phyloP scores from a whole-genome alignment of 2,329 filamentous ascomycete species.

The Coniochaeta hoffmannii region DNA sequence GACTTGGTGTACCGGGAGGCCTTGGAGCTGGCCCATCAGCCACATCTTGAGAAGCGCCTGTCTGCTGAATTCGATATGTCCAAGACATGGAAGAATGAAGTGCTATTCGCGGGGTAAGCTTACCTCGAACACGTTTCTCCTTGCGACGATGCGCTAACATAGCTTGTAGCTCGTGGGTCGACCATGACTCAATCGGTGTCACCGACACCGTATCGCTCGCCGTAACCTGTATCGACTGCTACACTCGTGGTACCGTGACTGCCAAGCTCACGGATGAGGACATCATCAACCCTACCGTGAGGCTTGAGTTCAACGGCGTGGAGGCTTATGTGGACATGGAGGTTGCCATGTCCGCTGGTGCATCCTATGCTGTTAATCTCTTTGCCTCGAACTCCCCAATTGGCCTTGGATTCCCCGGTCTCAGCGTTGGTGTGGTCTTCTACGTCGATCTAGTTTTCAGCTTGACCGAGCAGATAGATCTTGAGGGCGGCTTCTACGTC shows the following conservation, averaged over 20 bases:
- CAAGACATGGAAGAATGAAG: slow-evolving; percentile 11
- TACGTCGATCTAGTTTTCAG: slow-evolving; percentile 44
- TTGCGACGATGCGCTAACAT: slow-evolving; percentile 1
- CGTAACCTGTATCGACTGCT: slow-evolving; percentile 39
- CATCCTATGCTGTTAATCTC: slow-evolving; percentile 43
- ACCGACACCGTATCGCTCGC: slow-evolving; percentile 15
- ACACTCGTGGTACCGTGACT: slow-evolving; percentile 39
- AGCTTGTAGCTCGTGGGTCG: slow-evolving; percentile 8
- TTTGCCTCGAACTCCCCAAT: slow-evolving; percentile 35
- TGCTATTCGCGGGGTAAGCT: slow-evolving; percentile 12
- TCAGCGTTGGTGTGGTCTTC: slow-evolving; percentile 39
- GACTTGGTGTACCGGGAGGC: slow-evolving; percentile 10
- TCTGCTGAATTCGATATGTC: slow-evolving; percentile 9
- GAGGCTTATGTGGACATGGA: slow-evolving; percentile 45
- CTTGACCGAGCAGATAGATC: slow-evolving; percentile 39
- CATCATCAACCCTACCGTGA: slow-evolving; percentile 29
- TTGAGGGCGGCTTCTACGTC: slow-evolving; percentile 45
- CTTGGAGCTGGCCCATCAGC: slow-evolving; percentile 9
- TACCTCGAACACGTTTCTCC: background rate
- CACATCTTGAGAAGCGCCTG: slow-evolving; percentile 11
- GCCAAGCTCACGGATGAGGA: slow-evolving; percentile 34
- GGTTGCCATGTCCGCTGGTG: slow-evolving; percentile 33
- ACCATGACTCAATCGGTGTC: slow-evolving; percentile 2
- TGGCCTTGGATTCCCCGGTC: slow-evolving; percentile 32
- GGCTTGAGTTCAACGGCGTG: slow-evolving; percentile 39